A percentile compares a stretch with the other conserved stretches of the same genome.
phyloP scores from a whole-genome alignment of 257 asterid species.

The Ilex aquifolium region DNA sequence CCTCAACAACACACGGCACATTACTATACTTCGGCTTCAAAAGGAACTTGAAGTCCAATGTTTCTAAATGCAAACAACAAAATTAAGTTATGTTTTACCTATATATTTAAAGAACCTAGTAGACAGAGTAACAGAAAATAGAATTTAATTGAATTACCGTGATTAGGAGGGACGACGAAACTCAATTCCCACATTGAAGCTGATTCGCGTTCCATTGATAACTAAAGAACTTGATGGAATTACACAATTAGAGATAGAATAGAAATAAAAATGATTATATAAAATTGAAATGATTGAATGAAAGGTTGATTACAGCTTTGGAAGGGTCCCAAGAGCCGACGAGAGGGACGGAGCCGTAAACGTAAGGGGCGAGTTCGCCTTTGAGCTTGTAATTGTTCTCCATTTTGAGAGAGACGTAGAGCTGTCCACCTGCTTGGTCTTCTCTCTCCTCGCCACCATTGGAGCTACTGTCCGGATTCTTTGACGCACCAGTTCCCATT shows the following conservation, averaged over 20 bases:
- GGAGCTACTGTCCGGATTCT: constrained; percentile 49
- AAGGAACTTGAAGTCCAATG: constrained; percentile 87
- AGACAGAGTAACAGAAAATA: neutral
- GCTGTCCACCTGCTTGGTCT: constrained; percentile 85
- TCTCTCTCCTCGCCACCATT: constrained; percentile 61
- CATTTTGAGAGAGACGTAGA: constrained; percentile 91
- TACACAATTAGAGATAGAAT: neutral
- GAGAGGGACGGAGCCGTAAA: constrained; percentile 85
- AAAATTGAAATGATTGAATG: neutral
- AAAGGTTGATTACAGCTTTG: constrained; percentile 49
- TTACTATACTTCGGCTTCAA: constrained; percentile 64
- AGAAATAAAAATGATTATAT: neutral
- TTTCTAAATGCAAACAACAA: constrained; percentile 41
- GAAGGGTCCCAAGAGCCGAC: constrained; percentile 95
- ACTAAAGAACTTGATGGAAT: constrained; percentile 34
- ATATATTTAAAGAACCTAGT: no score
- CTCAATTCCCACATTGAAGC: constrained; percentile 92
- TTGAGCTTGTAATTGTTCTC: constrained; percentile 53
- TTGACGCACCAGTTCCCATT: constrained; percentile 82
- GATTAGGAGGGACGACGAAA: constrained; percentile 89
- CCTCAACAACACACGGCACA: constrained; percentile 71
- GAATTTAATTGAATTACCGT: constrained; percentile 30
- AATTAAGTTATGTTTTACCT: constrained; percentile 5
- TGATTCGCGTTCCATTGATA: constrained; percentile 90
- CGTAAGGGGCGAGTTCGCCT: constrained; percentile 81